Evolutionary conservation across 2,329 filamentous ascomycete species (phyloP), one percentile per base, ranked within the genome.

Genomic region (Colletotrichum higginsianum): DNA sequence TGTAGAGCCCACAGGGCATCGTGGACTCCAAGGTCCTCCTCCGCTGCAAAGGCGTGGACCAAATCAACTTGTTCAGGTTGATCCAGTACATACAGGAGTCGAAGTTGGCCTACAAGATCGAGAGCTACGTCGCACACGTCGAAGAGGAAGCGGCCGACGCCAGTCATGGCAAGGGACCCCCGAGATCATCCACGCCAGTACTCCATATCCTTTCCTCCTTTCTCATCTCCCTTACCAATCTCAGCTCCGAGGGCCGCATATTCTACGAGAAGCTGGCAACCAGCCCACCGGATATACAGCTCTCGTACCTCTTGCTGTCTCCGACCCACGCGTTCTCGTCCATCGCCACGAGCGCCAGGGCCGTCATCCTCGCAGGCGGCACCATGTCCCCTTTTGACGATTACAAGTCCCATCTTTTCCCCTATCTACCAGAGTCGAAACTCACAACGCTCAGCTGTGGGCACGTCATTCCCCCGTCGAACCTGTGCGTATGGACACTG

Each of bases 361-460:
- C 96, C 2, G 93, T 99, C 4, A 92, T 99, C 52, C 85, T 99
- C 4, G 96, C 95, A 0, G 96, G 96, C 69, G 96, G 96, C 26
- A 99, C 96, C 35, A 98, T 99, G 96, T 97, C 96, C 2, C 96
- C 96, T 0, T 97, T 98, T 85, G 89, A 92, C 30, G 96, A 98
- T 82, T 99, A 98, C 81, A 91, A 89, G 46, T 88, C 92, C 4
- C 94, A 98, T 76, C 86, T 99, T 0, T 96, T 99, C 73, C 93
- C 96, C 0, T 92, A 93, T 60, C 81, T 98, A 0, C 79, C 88
- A 0, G 75, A 86, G 0, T 81, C 84, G 0, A 90, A 90, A 67
- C 88, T 98, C 55, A 91, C 88, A 12, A 98, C 94, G 0, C 88
- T 98, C 40, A 98, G 95, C 75, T 99, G 96, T 79, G 95, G 94